Evolutionary conservation across 805 yeast species (phyloP).

Genomic region (Barnettozyma vustinii): DNA sequence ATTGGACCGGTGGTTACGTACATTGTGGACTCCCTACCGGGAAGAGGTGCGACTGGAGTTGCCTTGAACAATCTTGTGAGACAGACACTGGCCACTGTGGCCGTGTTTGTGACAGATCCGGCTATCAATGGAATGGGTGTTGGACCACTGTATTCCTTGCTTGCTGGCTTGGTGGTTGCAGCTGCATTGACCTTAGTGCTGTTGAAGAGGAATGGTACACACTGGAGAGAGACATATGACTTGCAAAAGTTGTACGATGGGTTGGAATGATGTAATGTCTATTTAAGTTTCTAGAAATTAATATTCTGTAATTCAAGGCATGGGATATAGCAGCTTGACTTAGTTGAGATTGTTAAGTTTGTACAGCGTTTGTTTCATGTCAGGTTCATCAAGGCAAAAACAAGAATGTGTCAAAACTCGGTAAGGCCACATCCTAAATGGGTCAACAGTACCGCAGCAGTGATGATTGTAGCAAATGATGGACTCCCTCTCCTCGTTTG

Average conservation of each 20-base stretch:
- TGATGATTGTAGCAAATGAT: too few species aligned
- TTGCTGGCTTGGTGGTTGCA: constrained; percentile 51
- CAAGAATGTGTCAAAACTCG: background rate
- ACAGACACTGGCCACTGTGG: constrained; percentile 68
- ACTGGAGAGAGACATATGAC: constrained; percentile 60
- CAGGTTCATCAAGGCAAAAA: too few species aligned
- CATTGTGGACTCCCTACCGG: constrained; percentile 79
- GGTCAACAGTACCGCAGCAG: too few species aligned
- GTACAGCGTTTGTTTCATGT: background rate
- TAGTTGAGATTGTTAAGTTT: background rate
- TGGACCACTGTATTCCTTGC: constrained; percentile 65
- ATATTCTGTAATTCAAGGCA: too few species aligned
- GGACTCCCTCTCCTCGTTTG: too few species aligned
- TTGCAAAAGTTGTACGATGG: constrained; percentile 49
- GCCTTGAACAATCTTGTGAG: constrained; percentile 76
- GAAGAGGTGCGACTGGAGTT: constrained; percentile 84
- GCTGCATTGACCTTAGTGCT: constrained; percentile 38
- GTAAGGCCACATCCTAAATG: background rate
- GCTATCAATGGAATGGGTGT: constrained; percentile 58
- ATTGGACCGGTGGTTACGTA: constrained; percentile 80
- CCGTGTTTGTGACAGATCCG: constrained; percentile 73
- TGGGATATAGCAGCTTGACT: background rate
- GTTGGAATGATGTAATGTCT: constrained; percentile 20
- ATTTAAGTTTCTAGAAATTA: background rate
- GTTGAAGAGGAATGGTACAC: constrained; percentile 50